Evolutionary conservation across 1,284 basidiomycete genomes (phyloP).

Genomic region (Pulchroboletus neoregius): DNA sequence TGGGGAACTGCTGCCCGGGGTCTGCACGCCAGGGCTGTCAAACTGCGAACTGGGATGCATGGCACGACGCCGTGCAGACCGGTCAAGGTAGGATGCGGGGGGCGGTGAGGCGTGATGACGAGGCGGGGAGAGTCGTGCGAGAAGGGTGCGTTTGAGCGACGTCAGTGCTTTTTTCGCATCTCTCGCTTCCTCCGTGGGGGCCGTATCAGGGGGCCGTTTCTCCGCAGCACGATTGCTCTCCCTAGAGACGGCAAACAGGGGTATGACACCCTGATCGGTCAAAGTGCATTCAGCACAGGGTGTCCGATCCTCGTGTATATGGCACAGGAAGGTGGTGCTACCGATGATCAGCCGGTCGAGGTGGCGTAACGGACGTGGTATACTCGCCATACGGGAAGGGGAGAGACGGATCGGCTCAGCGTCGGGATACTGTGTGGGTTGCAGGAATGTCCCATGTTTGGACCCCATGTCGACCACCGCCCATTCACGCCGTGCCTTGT

Average conservation of each 20-base stretch:
- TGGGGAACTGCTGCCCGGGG: conserved; percentile 25
- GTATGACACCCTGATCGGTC: conserved; percentile 48
- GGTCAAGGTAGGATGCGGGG: conserved; percentile 49
- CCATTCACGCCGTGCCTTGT: conserved; percentile 55
- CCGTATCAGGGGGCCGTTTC: conserved; percentile 35
- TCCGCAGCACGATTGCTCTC: conserved; percentile 28
- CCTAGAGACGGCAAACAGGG: conserved; percentile 47
- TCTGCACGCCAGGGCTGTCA: conserved; percentile 44
- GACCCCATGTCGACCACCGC: conserved; percentile 77
- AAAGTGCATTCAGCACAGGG: conserved; percentile 61
- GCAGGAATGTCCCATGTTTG: conserved; percentile 70
- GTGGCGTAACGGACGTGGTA: conserved; percentile 59
- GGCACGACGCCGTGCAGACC: conserved; percentile 63
- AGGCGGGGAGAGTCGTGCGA: conserved; percentile 43
- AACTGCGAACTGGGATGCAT: conserved; percentile 47
- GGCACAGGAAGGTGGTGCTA: conserved; percentile 62
- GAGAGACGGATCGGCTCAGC: conserved; percentile 48
- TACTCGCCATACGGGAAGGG: conserved; percentile 58
- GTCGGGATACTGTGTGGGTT: conserved; percentile 25
- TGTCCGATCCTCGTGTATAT: conserved; percentile 57
- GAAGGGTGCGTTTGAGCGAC: conserved; percentile 55
- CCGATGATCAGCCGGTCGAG: conserved; percentile 63
- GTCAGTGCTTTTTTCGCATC: conserved; percentile 60
- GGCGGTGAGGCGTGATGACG: conserved; percentile 10
- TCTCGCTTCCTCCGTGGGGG: conserved; percentile 24